These are phyloP conservation scores for Pythium periplocum DNA, from an alignment of 352 stramenopile species.

Conservation along the genomic window DNA sequence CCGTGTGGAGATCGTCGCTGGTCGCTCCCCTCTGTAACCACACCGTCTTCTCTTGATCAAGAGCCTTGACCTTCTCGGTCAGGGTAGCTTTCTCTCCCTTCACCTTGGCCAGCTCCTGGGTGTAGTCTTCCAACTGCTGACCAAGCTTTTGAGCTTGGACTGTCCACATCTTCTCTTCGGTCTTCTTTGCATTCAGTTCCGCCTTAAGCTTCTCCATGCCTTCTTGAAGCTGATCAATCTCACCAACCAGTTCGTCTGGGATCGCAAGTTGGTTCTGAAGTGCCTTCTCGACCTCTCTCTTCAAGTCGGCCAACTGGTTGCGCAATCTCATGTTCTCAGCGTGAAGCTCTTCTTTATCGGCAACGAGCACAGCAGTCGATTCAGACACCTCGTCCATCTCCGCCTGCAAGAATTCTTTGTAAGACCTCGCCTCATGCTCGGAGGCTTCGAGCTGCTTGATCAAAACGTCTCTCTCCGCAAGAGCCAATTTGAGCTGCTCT, in stretches of 20 bases:
- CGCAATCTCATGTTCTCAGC: conserved; percentile 14
- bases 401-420: conserved; percentile 18
- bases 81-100: conserved; percentile 17
- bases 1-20: conserved; percentile 19
- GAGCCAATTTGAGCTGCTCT: background rate
- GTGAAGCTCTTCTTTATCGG: conserved; percentile 7
- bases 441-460: conserved; percentile 14
- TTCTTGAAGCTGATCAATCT: background rate
- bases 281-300: background rate
- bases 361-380: conserved; percentile 4
- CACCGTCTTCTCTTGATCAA: conserved; percentile 15
- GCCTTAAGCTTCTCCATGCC: background rate
- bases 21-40: conserved; percentile 22
- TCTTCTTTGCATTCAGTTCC: background rate
- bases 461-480: background rate
- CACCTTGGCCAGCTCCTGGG: conserved; percentile 23
- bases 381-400: conserved; percentile 18
- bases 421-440: conserved; percentile 16
- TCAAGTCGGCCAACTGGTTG: background rate
- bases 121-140: too few relatives aligned
- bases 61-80: conserved; percentile 9
- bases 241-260: background rate
- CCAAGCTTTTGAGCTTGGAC: background rate
- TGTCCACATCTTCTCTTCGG: background rate
- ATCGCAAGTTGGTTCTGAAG: too few relatives aligned